phyloP scores from a whole-genome alignment of 768 basidiomycete genomes.

The Boletus rufocinnamomeus region DNA sequence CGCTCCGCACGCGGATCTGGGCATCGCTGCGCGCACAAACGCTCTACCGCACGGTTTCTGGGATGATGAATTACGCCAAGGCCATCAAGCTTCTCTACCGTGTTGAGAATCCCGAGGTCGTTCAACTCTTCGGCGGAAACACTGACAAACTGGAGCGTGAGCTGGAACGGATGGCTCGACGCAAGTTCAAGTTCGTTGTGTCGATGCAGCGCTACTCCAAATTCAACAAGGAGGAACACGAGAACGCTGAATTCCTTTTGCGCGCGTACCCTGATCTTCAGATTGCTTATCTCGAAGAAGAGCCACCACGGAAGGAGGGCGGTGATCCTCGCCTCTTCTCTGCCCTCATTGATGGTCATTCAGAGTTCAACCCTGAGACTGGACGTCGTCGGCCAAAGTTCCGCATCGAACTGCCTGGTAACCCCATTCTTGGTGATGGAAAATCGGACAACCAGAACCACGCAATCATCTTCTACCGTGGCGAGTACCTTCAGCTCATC shows the following conservation, averaged over 20 bases:
- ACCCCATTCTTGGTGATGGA: slow-evolving; percentile 98
- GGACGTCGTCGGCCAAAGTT: slow-evolving; percentile 94
- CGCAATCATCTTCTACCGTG: slow-evolving; percentile 98
- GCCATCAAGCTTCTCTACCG: slow-evolving; percentile 99
- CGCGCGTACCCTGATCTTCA: slow-evolving; percentile 98
- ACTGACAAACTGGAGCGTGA: slow-evolving; percentile 96
- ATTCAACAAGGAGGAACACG: slow-evolving; percentile 99
- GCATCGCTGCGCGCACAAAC: slow-evolving; percentile 98
- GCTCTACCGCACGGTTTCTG: slow-evolving; percentile 96
- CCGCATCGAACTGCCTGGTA: slow-evolving; percentile 96
- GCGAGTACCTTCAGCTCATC: slow-evolving; percentile 98
- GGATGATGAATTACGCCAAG: slow-evolving; percentile 99
- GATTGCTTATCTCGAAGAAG: slow-evolving; percentile 98
- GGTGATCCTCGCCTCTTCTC: slow-evolving; percentile 96
- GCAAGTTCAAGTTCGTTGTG: slow-evolving; percentile 99
- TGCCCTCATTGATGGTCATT: slow-evolving; percentile 95
- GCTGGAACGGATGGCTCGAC: slow-evolving; percentile 94
- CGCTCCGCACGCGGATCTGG: slow-evolving; percentile 98
- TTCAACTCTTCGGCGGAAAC: slow-evolving; percentile 96
- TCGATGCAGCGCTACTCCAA: slow-evolving; percentile 99
- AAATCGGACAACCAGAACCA: slow-evolving; percentile 99
- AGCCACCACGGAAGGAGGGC: slow-evolving; percentile 89
- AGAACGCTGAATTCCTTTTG: slow-evolving; percentile 97
- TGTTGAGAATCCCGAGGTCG: slow-evolving; percentile 99
- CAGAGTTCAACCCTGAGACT: slow-evolving; percentile 88